Base-by-base conservation (phyloP, 116 monocot species). In the Trichopus zeylanicus region DNA sequence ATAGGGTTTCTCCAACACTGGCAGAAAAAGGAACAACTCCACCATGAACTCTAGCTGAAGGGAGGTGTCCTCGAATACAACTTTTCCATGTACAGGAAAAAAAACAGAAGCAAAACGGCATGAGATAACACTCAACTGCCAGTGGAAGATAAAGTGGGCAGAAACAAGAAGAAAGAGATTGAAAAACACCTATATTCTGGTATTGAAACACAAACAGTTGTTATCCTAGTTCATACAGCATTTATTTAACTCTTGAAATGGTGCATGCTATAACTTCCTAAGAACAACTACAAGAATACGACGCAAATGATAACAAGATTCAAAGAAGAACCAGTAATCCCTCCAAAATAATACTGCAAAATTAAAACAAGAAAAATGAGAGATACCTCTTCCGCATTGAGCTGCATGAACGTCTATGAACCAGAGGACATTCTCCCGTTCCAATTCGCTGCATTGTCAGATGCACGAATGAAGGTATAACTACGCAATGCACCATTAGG, bases 401-500 rank as follows among this genome's bases (percentile, higher is more conserved):
- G 13, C 15, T 7, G 63, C 24, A 48, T 6, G 30, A 31, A 52
- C 31, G 26, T 37, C 32, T 42, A 11, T 58, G 52, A 11, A 34
- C 9, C 15, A 31, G 31, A 53, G 1, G 5, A n/a, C 11, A 26
- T 24, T 22, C 24, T 33, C 35, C 61, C 16, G 12, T 46, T 22
- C 7, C n/a, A 27, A 21, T 57, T 28, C 48, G 61, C 32, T 37
- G 55, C 21, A 67, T 4, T 35, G n/a, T 46, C 29, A 20, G 33
- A 26, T 66, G 69, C 31, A 55, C 28, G 23, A 27, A 66, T 30
- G 68, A 62, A 29, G 70, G 58, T 31, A 66, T 31, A 35, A 65
- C 22, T 53, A 61, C 62, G 58, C 66, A 82, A 65, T 73, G 70
- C 11, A 62, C 69, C 82, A 82, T 77, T 53, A 15, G 56, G 32